These are phyloP conservation scores for Fusarium fracticaudum DNA, from an alignment of 2,329 filamentous ascomycete genomes.

Conservation along the genomic window DNA sequence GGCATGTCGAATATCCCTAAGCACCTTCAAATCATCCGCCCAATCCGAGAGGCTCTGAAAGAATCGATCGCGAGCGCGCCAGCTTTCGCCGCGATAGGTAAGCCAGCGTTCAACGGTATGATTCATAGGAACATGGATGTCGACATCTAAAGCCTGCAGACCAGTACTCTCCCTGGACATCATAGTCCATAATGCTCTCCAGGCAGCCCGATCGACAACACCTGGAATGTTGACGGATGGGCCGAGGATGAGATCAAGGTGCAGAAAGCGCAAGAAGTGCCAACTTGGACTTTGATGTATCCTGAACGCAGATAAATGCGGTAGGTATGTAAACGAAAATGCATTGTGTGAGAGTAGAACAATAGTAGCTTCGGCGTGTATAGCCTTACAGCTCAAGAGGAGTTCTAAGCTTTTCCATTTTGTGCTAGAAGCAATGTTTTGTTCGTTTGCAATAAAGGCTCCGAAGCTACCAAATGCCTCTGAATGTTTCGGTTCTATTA, in stretches of 20 bases:
- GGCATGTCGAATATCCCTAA: rapidly evolving
- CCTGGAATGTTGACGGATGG: not conserved
- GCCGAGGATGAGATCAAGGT: not conserved
- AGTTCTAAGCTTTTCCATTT: not conserved
- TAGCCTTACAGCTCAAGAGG: not conserved
- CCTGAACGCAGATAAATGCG: not conserved
- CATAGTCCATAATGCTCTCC: not conserved
- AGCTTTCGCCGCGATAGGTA: not conserved
- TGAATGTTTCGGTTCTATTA: not conserved
- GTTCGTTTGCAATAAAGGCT: not conserved
- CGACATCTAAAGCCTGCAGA: not conserved
- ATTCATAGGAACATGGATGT: not conserved
- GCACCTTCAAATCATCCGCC: not conserved
- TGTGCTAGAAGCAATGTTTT: rapidly evolving
- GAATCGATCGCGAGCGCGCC: not conserved
- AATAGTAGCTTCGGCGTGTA: rapidly evolving
- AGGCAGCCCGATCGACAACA: not conserved
- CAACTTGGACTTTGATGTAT: not conserved
- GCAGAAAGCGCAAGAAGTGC: not conserved
- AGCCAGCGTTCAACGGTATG: not conserved
- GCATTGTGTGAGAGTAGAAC: not conserved
- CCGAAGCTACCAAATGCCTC: not conserved
- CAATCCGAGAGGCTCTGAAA: not conserved
- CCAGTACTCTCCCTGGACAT: not conserved
- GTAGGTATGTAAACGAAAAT: not conserved